Evolutionary conservation across 306 rosid species (phyloP).

Genomic region (Cucurbita pepo): DNA sequence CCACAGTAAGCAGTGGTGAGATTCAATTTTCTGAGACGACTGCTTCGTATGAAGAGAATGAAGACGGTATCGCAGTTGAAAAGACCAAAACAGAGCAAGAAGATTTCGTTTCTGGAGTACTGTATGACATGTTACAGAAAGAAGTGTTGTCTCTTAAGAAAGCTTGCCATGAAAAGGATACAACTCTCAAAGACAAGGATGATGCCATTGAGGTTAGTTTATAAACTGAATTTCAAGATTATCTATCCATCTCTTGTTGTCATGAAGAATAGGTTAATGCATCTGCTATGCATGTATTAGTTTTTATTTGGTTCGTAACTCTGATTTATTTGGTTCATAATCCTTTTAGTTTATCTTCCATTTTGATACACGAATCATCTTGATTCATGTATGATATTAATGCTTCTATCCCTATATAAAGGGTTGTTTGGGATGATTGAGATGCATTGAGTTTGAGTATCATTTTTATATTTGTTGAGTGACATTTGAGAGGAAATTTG

Average conservation of each 20-base stretch:
- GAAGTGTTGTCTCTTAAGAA: slow-evolving; percentile 70
- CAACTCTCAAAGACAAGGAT: slow-evolving; percentile 74
- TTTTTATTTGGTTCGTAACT: no score
- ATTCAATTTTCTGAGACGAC: slow-evolving; percentile 8
- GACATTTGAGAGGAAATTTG: no score
- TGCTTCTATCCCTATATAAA: no score
- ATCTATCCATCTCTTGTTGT: background rate
- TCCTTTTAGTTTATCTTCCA: no score
- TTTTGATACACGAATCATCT: no score
- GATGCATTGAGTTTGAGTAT: no score
- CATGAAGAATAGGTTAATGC: no score
- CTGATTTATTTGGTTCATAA: no score
- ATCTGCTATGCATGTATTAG: no score
- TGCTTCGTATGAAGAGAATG: slow-evolving; percentile 16
- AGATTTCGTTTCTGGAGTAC: slow-evolving; percentile 58
- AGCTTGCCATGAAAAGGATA: slow-evolving; percentile 62
- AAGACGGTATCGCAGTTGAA: slow-evolving; percentile 20
- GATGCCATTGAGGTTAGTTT: slow-evolving; percentile 75
- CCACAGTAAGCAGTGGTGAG: slow-evolving; percentile 16
- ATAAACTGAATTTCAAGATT: background rate
- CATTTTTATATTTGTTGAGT: no score
- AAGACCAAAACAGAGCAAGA: slow-evolving; percentile 30
- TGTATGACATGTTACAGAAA: slow-evolving; percentile 72
- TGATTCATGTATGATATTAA: no score
- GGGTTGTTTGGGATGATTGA: no score